Evolutionary conservation across 805 yeast species (phyloP), one percentile per base, ranked within the genome.

Genomic region (Babjeviella inositovora): DNA sequence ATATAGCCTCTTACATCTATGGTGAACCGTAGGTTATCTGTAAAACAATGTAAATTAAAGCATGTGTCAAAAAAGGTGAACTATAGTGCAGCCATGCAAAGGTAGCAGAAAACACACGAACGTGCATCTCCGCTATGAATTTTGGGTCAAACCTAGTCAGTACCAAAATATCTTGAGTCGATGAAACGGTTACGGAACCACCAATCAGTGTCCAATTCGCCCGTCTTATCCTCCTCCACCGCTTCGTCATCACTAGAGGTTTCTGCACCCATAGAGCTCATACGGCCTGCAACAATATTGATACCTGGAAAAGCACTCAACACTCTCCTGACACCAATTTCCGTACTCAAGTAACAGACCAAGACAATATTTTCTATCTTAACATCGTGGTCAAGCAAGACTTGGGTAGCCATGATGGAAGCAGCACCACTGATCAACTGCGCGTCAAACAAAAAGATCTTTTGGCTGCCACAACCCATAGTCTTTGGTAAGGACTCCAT

Each of bases 341-440:
- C 90, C 1, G 92, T 70, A n/a, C 82, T 77, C 24, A 75, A 44
- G 38, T 77, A 79, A 5, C 74, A 52, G 8, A 82, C 70, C 25
- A 84, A 55, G 2, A 72, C 62, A 12, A 90, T 75, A 32, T 76
- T 62, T 15, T 57, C 50, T 23, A 64, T 61, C 6, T 43, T 35
- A 12, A 81, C 73, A 5, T 73, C 76, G 41, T 87, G 92, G 39
- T 87, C 97, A 9, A 79, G 34, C 23, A 87, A 50, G 4, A 87
- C 84, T 36, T 82, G 90, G 21, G 81, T 67, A 0, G 96, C 93
- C 97, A 87, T 90, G 20, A 82, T 76, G 2, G 85, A 73, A 1
- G 93, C 93, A 0, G 95, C 93, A 2, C 97, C 98, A 15, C 93
- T 72, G 15, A 81, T 73, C 23, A 82, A 58, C 42, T 87, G 95